A percentile compares a stretch with the other conserved stretches of the same genome.
Evolutionary conservation across 495 filamentous ascomycete species (phyloP).

Genomic region (Penicillium goetzii): DNA sequence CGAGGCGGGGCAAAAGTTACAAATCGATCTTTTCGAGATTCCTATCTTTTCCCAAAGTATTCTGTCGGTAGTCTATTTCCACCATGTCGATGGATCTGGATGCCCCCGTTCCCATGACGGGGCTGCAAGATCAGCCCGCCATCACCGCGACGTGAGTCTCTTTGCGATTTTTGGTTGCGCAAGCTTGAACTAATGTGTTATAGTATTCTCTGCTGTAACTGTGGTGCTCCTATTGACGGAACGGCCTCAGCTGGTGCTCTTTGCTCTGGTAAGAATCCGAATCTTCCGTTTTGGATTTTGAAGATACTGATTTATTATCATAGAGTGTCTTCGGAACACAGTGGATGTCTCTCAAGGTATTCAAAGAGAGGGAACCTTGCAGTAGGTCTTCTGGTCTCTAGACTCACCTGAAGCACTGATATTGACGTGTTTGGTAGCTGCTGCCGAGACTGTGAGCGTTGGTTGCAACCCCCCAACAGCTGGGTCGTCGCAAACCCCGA

Average conservation of each 20-base stretch:
- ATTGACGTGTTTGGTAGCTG: slow-evolving; percentile 35
- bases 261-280: slow-evolving; percentile 56
- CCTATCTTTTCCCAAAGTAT: slow-evolving; percentile 12
- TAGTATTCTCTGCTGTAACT: slow-evolving; percentile 94
- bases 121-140: slow-evolving; percentile 47
- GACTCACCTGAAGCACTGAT: not conserved
- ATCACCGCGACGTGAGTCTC: slow-evolving; percentile 62
- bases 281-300: not conserved
- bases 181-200: slow-evolving; percentile 23
- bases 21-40: slow-evolving; percentile 25
- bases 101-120: slow-evolving; percentile 59
- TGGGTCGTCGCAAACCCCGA: slow-evolving; percentile 85
- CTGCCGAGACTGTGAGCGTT: slow-evolving; percentile 91
- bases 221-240: slow-evolving; percentile 90
- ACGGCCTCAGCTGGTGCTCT: slow-evolving; percentile 84
- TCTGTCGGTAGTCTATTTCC: slow-evolving; percentile 12
- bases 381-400: slow-evolving; percentile 35
- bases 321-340: slow-evolving; percentile 87
- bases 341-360: slow-evolving; percentile 96
- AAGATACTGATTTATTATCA: not conserved
- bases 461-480: slow-evolving; percentile 81
- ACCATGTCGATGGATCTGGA: slow-evolving; percentile 77
- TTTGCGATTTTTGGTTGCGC: slow-evolving; percentile 22
- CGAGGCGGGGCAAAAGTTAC: slow-evolving; percentile 38
- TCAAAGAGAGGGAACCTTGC: slow-evolving; percentile 78